A percentile compares a stretch with the other conserved stretches of the same genome.
phyloP scores from a whole-genome alignment of 2,329 filamentous ascomycete genomes.

The Fusarium sp. region DNA sequence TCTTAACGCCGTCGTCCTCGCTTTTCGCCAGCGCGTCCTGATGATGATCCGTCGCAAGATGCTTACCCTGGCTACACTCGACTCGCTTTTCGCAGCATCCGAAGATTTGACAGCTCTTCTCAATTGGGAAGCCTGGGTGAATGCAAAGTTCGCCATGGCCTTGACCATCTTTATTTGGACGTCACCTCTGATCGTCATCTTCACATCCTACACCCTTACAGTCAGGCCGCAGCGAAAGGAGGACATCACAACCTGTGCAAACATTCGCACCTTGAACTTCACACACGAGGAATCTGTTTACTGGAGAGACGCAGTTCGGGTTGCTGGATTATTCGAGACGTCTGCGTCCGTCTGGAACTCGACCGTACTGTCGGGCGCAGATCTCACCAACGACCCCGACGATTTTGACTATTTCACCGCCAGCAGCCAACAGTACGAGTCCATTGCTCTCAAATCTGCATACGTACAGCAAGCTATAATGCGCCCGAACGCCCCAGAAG shows the following conservation, averaged over 20 bases:
- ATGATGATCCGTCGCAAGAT: conserved; percentile 46
- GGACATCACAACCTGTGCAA: conserved; percentile 32
- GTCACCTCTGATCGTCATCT: conserved; percentile 44
- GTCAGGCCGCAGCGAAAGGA: conserved; percentile 21
- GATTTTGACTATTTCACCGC: conserved; percentile 43
- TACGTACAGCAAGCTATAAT: conserved; percentile 36
- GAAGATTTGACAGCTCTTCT: conserved; percentile 42
- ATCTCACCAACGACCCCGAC: conserved; percentile 12
- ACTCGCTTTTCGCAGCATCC: conserved; percentile 43
- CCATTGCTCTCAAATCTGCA: conserved; percentile 35
- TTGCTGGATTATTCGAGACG: conserved; percentile 25
- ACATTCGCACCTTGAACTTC: conserved; percentile 44
- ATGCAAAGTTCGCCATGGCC: conserved; percentile 43
- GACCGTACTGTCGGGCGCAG: neutral
- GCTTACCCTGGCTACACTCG: conserved; percentile 41
- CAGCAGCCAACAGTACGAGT: conserved; percentile 33
- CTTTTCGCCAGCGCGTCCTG: conserved; percentile 43
- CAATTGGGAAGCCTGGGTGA: conserved; percentile 42
- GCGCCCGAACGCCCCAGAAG: conserved; percentile 19
- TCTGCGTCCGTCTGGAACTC: conserved; percentile 40
- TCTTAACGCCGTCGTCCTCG: conserved; percentile 41
- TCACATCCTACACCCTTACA: conserved; percentile 43
- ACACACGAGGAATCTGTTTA: conserved; percentile 32
- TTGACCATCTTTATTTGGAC: conserved; percentile 44
- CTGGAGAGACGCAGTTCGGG: conserved; percentile 24